Evolutionary conservation across 176 grass and related monocot species (phyloP).

Genomic region (Pontederia paniculata): DNA sequence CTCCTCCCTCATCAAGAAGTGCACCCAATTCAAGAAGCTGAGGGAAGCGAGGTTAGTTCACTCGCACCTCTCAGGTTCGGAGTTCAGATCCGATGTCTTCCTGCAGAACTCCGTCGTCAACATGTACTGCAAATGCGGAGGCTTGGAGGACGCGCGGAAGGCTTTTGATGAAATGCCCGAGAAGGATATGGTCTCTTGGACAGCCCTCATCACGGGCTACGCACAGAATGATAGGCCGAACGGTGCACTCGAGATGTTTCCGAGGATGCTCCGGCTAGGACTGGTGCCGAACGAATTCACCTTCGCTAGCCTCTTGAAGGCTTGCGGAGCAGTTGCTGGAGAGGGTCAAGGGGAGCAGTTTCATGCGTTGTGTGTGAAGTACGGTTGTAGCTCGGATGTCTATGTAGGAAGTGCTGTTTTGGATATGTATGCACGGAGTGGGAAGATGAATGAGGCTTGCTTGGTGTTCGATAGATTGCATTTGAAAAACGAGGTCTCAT

Average conservation of each 20-base stretch:
- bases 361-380: constrained; percentile 36
- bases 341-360: constrained; percentile 20
- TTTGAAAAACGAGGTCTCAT: constrained; percentile 54
- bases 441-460: constrained; percentile 36
- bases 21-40: constrained; percentile 25
- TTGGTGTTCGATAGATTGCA: constrained; percentile 34
- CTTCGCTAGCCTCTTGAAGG: constrained; percentile 61
- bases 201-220: constrained; percentile 52
- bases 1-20: constrained; percentile 29
- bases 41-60: constrained; percentile 24
- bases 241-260: constrained; percentile 26
- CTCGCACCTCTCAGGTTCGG: constrained; percentile 25
- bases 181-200: constrained; percentile 52
- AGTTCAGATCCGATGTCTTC: constrained; percentile 30
- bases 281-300: constrained; percentile 40
- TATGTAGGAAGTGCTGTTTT: constrained; percentile 57
- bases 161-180: constrained; percentile 37
- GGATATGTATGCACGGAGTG: constrained; percentile 46
- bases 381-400: constrained; percentile 32
- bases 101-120: constrained; percentile 48
- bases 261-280: constrained; percentile 26
- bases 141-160: constrained; percentile 25
- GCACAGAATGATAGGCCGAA: constrained; percentile 40
- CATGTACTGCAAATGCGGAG: constrained; percentile 44
- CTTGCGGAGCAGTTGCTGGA: constrained; percentile 15